Conservation (phyloP, 2,329 filamentous ascomycete genomes). For the Cercospora sp. region DNA sequence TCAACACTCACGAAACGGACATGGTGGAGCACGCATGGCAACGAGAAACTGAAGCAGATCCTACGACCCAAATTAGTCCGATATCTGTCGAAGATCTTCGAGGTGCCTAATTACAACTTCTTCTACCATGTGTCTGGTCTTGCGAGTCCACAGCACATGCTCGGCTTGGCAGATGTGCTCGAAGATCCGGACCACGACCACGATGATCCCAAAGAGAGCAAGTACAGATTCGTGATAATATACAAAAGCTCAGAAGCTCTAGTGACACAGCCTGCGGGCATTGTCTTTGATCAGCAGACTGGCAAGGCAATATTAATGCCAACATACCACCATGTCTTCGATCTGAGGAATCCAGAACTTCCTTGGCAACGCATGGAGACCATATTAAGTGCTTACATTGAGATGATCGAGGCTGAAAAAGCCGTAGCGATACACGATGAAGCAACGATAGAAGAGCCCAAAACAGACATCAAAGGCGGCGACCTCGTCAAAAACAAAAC, state of each 20-base stretch:
- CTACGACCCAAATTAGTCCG: conserved; percentile 33
- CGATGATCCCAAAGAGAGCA: conserved; percentile 28
- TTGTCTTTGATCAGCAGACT: conserved; percentile 37
- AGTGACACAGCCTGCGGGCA: conserved; percentile 36
- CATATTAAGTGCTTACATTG: conserved; percentile 38
- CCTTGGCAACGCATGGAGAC: conserved; percentile 40
- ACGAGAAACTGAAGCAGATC: conserved; percentile 28
- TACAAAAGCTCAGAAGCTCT: conserved; percentile 35
- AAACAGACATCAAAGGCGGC: conserved; percentile 14
- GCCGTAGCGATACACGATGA: conserved; percentile 36
- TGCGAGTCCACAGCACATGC: conserved; percentile 33
- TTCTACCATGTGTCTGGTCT: conserved; percentile 39
- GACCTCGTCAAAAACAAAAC: conserved; percentile 26
- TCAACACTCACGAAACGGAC: conserved; percentile 34
- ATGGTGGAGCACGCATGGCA: conserved; percentile 38
- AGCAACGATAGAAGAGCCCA: conserved; percentile 24
- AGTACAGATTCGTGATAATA: conserved; percentile 35
- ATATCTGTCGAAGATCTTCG: conserved; percentile 38
- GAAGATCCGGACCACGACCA: conserved; percentile 32
- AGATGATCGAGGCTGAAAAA: conserved; percentile 40
- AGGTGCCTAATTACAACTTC: conserved; percentile 36
- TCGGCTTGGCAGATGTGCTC: conserved; percentile 35
- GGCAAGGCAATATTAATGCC: conserved; percentile 38
- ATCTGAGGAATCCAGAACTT: conserved; percentile 33
- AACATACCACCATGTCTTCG: conserved; percentile 38